These are phyloP conservation scores for Periconia sp. DNA, from an alignment of 2,329 filamentous ascomycete species.

Conservation along the genomic window DNA sequence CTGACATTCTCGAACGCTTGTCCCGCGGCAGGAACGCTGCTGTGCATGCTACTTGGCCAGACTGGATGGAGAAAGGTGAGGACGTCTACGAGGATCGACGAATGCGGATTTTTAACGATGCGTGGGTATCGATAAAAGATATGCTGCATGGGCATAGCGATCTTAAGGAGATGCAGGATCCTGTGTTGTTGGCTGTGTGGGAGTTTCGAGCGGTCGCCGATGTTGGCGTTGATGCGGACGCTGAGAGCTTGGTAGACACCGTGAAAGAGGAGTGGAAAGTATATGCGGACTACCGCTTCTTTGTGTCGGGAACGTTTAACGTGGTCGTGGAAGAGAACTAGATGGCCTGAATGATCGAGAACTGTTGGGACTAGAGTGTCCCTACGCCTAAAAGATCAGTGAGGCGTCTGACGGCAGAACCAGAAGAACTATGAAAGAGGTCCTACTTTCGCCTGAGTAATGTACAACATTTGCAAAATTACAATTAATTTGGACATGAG, in stretches of 20 bases:
- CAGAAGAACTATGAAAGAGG: no score
- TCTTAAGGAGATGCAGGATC: slow-evolving; percentile 14
- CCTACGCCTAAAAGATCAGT: no score
- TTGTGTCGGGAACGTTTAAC: slow-evolving; percentile 17
- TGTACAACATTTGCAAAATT: no score
- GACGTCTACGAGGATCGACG: not conserved
- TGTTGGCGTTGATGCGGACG: not conserved
- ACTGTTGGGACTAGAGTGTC: no score
- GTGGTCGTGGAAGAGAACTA: slow-evolving; percentile 13
- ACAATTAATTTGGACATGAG: no score
- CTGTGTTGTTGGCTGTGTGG: slow-evolving; percentile 17
- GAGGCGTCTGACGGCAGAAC: no score
- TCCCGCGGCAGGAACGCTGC: not conserved
- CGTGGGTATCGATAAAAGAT: slow-evolving; percentile 21
- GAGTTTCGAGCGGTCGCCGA: slow-evolving; percentile 7
- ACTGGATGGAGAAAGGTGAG: slow-evolving; percentile 8
- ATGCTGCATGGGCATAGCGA: slow-evolving; percentile 18
- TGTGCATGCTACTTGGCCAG: slow-evolving; percentile 16
- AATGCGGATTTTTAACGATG: slow-evolving; percentile 9
- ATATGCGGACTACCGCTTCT: slow-evolving; percentile 16
- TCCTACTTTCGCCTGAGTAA: no score
- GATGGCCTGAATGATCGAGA: no score
- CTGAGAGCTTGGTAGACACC: slow-evolving; percentile 9
- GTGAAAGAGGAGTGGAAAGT: slow-evolving; percentile 23
- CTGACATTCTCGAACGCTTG: slow-evolving; percentile 8